Base-by-base conservation (phyloP, 2,329 filamentous ascomycete species). In the Lecanosticta acicola region DNA sequence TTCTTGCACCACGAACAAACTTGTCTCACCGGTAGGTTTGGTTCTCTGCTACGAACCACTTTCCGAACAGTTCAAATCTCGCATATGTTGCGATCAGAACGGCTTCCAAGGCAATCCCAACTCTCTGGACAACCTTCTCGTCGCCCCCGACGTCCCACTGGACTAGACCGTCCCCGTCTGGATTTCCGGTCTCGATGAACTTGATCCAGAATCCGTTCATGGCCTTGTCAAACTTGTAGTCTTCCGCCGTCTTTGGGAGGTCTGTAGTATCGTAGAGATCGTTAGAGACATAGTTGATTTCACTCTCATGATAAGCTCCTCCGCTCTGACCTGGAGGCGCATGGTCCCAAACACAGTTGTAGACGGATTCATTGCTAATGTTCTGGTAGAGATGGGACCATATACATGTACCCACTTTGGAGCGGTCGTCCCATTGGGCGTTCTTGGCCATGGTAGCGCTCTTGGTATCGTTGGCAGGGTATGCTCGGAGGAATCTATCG, bases 211-310 rank as follows among this genome's bases (percentile, higher is more conserved):
- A 45, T 11, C 32, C 32, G 33, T 39, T 26, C 55, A 67, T 64
- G 17, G 56, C 50, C 13, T 59, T 53, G 26, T 56, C 56, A 36
- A 66, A 59, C 37, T 56, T 49, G 38, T 57, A 66, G 46, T 67
- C 64, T 20, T 60, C 57, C 1, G 57, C 56, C 24, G 60, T 53
- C 49, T 55, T 64, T 3, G 46, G 48, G 3, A 59, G 56, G 7
- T 41, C 52, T n/a, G n/a, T n/a, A 19, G 62, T 67, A 49, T 41
- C 61, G 41, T 68, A 68, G 11, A 70, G 54, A 21, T 62, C 60
- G 46, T 69, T 68, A 18, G 68, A 54, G 1, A 59, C 60, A 42
- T 70, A 69, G 49, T 62, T 64, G 45, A 70, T 65, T 57, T 70
- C 67, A 1, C 63, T 64, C 52, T 61, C 56, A 44, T 69, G 66